A percentile compares a stretch with the other conserved stretches of the same genome.
Evolutionary conservation across 345 rosid genomes (phyloP).

Genomic region (Odontarrhena argentea): DNA sequence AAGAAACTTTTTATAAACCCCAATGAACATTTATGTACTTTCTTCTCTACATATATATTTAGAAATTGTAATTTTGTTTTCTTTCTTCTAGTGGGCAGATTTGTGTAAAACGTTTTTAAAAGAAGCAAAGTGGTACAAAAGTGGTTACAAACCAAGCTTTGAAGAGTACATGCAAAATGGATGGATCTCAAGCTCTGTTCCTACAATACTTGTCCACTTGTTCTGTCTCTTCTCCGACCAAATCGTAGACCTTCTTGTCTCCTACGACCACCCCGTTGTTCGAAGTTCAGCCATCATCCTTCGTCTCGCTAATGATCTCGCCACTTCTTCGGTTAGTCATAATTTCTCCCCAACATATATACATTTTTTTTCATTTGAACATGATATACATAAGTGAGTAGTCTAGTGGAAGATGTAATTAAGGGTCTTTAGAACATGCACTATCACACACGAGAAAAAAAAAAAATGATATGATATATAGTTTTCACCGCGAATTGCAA

Average conservation of each 20-base stretch:
- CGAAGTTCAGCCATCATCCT: slow-evolving; percentile 42
- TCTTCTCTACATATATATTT: neutral
- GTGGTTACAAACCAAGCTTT: slow-evolving; percentile 42
- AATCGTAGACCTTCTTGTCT: slow-evolving; percentile 20
- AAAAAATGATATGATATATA: too few species aligned
- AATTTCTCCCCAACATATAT: neutral
- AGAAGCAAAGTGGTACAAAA: slow-evolving; percentile 52
- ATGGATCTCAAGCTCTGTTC: slow-evolving; percentile 41
- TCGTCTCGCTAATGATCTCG: slow-evolving; percentile 47
- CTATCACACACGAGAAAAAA: too few species aligned
- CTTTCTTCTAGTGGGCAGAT: slow-evolving; percentile 48
- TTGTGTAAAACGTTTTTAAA: slow-evolving; percentile 39
- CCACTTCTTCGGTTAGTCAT: slow-evolving; percentile 47
- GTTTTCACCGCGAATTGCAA: neutral
- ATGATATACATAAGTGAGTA: too few species aligned
- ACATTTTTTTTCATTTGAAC: too few species aligned
- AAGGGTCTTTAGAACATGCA: too few species aligned
- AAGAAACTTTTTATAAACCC: too few species aligned
- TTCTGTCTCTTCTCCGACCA: slow-evolving; percentile 24
- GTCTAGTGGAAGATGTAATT: too few species aligned
- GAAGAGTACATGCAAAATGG: slow-evolving; percentile 51
- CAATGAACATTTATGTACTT: neutral
- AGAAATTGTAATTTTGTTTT: neutral
- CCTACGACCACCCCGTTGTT: slow-evolving; percentile 25
- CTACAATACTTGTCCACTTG: slow-evolving; percentile 34